Conservation (phyloP, 179 eudicot species). For the Gypsophila paniculata region DNA sequence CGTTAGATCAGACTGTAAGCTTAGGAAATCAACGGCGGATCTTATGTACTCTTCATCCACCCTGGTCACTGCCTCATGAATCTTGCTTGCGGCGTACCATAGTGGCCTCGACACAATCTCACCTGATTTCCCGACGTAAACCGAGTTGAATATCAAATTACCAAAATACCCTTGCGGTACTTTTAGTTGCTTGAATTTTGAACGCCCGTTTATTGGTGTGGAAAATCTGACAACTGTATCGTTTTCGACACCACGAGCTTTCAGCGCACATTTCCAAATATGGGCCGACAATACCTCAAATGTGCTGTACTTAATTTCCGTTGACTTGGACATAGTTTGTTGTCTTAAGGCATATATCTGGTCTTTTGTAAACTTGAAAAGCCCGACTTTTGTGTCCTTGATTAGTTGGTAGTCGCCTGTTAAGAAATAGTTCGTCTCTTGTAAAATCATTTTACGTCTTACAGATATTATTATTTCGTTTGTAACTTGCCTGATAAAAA, state of each 20-base stretch:
- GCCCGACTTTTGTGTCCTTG: neutral
- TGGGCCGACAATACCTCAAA: conserved; percentile 38
- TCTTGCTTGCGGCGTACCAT: conserved; percentile 26
- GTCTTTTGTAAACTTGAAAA: conserved; percentile 17
- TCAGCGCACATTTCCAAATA: conserved; percentile 15
- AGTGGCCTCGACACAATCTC: conserved; percentile 32
- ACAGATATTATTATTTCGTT: no score
- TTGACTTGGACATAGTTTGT: conserved; percentile 19
- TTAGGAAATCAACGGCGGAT: conserved; percentile 47
- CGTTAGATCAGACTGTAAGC: conserved; percentile 34
- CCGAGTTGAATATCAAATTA: conserved; percentile 39
- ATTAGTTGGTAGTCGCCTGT: neutral
- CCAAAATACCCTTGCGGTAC: conserved; percentile 42
- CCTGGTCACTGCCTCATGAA: conserved; percentile 28
- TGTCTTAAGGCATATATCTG: conserved; percentile 28
- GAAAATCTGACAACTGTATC: conserved; percentile 35
- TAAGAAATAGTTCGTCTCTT: neutral
- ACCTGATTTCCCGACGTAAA: conserved; percentile 27
- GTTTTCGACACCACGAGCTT: conserved; percentile 34
- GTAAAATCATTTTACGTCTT: no score
- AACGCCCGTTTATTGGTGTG: conserved; percentile 40
- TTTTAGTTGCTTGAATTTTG: conserved; percentile 25
- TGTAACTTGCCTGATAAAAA: no score
- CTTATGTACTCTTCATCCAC: conserved; percentile 33
- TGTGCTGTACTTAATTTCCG: conserved; percentile 22